Conservation (phyloP, 257 asterid species). For the Dorcoceras hygrometricum region DNA sequence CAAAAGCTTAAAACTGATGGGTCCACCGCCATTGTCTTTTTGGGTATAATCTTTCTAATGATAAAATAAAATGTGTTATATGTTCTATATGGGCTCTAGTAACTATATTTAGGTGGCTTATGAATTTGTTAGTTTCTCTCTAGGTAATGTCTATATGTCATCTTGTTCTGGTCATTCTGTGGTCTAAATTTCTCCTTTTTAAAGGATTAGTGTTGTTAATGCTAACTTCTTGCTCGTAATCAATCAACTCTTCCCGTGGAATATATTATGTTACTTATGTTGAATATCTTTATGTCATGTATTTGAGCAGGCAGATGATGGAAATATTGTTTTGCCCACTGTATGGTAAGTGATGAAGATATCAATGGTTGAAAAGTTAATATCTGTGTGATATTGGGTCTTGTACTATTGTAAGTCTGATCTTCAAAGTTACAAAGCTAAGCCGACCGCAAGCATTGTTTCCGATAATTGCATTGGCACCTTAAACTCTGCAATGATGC, state of each 20-base stretch:
- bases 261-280: not conserved
- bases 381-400: not conserved
- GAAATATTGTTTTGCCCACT: not conserved
- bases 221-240: not conserved
- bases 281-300: not conserved
- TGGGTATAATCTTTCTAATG: too few relatives aligned
- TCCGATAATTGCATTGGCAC: conserved; percentile 22
- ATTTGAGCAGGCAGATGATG: not conserved
- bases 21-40: too few relatives aligned
- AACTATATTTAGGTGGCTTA: not conserved
- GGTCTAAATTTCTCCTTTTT: not conserved
- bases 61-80: too few relatives aligned
- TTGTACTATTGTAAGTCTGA: conserved; percentile 18
- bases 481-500: conserved; percentile 31
- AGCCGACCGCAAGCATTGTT: conserved; percentile 12
- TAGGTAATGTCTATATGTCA: not conserved
- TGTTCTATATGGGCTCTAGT: too few relatives aligned
- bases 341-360: not conserved
- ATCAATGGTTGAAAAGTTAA: conserved; percentile 9
- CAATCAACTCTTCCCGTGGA: not conserved
- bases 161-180: too few relatives aligned
- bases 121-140: not conserved
- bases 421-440: conserved; percentile 29
- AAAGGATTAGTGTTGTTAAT: not conserved
- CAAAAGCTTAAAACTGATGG: too few relatives aligned